A percentile compares a stretch with the other conserved stretches of the same genome.
phyloP scores from a whole-genome alignment of 2,329 filamentous ascomycete genomes.

The Ophiostoma piceae region DNA sequence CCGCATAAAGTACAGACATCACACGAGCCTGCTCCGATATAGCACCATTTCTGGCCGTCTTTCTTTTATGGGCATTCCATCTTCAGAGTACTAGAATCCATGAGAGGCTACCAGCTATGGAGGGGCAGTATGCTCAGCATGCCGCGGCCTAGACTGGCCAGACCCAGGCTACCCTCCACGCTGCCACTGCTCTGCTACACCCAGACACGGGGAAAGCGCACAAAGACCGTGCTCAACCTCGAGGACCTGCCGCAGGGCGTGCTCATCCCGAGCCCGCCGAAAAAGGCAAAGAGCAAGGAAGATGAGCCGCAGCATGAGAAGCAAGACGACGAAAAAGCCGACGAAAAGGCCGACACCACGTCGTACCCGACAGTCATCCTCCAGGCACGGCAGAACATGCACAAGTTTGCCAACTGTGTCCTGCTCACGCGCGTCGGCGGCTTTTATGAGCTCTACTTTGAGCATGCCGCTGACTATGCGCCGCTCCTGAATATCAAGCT shows the following conservation, averaged over 20 bases:
- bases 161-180: neutral
- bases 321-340: neutral
- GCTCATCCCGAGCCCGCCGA: slow-evolving; percentile 34
- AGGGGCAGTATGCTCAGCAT: neutral
- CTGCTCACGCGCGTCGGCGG: slow-evolving; percentile 86
- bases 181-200: neutral
- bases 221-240: slow-evolving; percentile 48
- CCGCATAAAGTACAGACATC: neutral
- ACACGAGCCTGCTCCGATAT: slow-evolving; percentile 12
- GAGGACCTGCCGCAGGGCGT: slow-evolving; percentile 53
- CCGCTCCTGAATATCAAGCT: slow-evolving; percentile 85
- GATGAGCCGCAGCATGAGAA: neutral
- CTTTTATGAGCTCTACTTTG: slow-evolving; percentile 97
- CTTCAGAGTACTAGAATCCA: neutral
- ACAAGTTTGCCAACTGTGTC: slow-evolving; percentile 84
- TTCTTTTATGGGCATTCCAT: neutral
- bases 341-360: slow-evolving; percentile 28
- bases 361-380: slow-evolving; percentile 82
- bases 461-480: slow-evolving; percentile 85
- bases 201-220: slow-evolving; percentile 30
- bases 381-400: slow-evolving; percentile 84
- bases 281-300: neutral
- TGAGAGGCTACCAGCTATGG: neutral
- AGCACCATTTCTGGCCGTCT: neutral
- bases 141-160: neutral